Base-by-base conservation (phyloP, 306 rosid species). In the Sphenostylis stenocarpa region DNA sequence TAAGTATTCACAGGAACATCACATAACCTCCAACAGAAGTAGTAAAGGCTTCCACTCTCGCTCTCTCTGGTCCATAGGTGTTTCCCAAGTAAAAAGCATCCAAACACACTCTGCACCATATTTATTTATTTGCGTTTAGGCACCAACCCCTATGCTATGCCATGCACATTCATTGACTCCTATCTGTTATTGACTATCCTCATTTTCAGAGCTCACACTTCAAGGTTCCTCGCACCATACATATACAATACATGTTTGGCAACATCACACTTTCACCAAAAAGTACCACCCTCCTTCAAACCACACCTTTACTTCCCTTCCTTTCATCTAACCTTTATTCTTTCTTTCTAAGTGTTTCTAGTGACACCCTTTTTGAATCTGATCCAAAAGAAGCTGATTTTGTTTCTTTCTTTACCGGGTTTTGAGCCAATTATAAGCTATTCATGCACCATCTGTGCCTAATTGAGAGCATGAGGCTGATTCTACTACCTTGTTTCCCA, bases 151-250 rank as follows among this genome's bases (percentile, higher is more conserved):
- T 55, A 87, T 38, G 43, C 43, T 38, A 38, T 29, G 34, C 43
- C 9, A 38, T 79, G 88, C 87, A 80, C 70, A 76, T 78, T 86
- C 86, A 86, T 83, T 45, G 6, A 44, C 49, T 36, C 41, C 7
- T 14, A 44, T 6, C 49, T 44, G 17, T 47, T 12, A 73, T 80
- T 84, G 83, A 84, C 86, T 36, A 48, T 77, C 77, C 81, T 80
- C 82, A 81, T 79, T 87, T 87, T 87, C 87, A 83, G 87, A 87
- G 87, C 91, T 85, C 91, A 76, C 48, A 69, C 82, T 71, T 75
- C 85, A 72, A 85, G 67, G 70, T 66, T 36, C 23, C 31, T 62
- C 62, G 53, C 82, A 33, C 63, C 65, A 44, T 63, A 57, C 7
- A 17, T 5, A 17, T 31, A 52, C 53, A 81, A 45, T 4, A 31